Conservation (phyloP, 257 asterid species). For the Ocimum tenuiflorum region DNA sequence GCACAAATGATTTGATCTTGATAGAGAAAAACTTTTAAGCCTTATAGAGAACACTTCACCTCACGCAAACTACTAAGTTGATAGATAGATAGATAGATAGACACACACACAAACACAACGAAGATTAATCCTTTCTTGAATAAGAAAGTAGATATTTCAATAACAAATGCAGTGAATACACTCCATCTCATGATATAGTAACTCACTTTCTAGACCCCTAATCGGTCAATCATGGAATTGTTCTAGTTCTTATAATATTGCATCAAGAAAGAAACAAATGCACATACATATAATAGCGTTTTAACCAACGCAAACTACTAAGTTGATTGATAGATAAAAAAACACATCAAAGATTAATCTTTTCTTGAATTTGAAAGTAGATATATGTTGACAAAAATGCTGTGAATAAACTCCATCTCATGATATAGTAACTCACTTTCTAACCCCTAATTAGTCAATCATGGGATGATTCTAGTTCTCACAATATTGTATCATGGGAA, state of each 20-base stretch:
- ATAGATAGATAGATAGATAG: neutral
- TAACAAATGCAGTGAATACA: neutral
- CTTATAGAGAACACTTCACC: too few species aligned
- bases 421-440: neutral
- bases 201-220: neutral
- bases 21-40: neutral
- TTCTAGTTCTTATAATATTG: neutral
- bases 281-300: slow-evolving; percentile 49
- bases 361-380: too few species aligned
- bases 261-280: neutral
- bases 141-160: neutral
- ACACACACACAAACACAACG: neutral
- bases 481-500: neutral
- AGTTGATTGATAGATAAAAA: neutral
- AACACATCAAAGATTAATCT: neutral
- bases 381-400: neutral
- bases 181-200: neutral
- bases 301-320: neutral
- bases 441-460: too few species aligned
- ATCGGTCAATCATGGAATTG: neutral
- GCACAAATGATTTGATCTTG: slow-evolving; percentile 1
- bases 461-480: neutral
- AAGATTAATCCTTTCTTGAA: neutral
- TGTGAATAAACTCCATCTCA: neutral
- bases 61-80: neutral